Evolutionary conservation across 176 grass and related monocot species (phyloP).

Genomic region (Microstegium vimineum): DNA sequence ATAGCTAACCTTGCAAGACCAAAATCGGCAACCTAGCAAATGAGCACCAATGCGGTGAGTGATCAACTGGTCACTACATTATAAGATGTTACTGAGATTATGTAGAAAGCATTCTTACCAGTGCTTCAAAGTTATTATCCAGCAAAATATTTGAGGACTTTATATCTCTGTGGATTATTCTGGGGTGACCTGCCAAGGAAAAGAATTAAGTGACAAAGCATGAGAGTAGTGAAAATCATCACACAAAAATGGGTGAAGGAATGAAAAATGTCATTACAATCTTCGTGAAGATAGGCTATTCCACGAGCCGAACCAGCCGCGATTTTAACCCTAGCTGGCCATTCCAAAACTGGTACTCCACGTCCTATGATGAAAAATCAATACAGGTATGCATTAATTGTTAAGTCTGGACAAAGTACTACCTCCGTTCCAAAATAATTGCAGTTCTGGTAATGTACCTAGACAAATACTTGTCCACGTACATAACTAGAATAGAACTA

Average conservation of each 20-base stretch:
- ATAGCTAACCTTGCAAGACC: slow-evolving; percentile 90
- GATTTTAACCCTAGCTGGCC: slow-evolving; percentile 87
- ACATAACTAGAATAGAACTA: too few species aligned
- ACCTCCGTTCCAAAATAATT: background rate
- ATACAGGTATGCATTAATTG: background rate
- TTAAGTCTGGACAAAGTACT: background rate
- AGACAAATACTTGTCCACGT: too few species aligned
- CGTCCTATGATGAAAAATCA: slow-evolving; percentile 36
- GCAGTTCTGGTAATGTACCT: background rate
- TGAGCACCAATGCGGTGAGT: background rate
- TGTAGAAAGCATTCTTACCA: slow-evolving; percentile 39
- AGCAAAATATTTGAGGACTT: slow-evolving; percentile 99
- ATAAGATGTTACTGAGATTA: background rate
- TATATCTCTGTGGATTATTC: slow-evolving; percentile 97
- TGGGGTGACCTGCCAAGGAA: slow-evolving; percentile 62
- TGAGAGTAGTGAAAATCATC: background rate
- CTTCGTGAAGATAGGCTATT: slow-evolving; percentile 96
- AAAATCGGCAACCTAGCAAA: slow-evolving; percentile 86
- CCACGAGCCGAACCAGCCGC: slow-evolving; percentile 83
- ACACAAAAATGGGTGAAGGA: background rate
- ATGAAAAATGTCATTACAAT: slow-evolving; percentile 61
- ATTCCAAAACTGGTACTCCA: slow-evolving; percentile 63
- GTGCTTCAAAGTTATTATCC: slow-evolving; percentile 86
- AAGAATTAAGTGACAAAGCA: slow-evolving; percentile 21
- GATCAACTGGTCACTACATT: background rate